Evolutionary conservation across 768 basidiomycete species (phyloP).

Genomic region (Rhizopogon sp.): DNA sequence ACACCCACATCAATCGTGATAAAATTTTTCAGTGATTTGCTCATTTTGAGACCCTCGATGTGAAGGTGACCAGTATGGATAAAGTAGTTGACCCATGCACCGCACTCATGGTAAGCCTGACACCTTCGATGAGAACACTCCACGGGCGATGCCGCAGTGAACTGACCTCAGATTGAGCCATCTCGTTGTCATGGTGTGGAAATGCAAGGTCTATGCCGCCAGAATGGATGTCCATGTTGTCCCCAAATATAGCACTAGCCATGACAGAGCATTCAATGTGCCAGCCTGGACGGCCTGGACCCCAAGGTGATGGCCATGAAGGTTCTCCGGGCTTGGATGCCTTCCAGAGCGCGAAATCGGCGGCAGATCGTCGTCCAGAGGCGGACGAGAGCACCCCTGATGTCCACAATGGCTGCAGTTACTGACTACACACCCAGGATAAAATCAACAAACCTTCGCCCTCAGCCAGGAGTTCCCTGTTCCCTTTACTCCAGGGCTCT

Average conservation of each 20-base stretch:
- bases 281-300: slow-evolving; percentile 93
- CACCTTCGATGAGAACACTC: slow-evolving; percentile 7
- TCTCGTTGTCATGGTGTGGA: slow-evolving; percentile 98
- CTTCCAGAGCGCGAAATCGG: slow-evolving; percentile 99
- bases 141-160: slow-evolving; percentile 1
- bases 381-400: slow-evolving; percentile 54
- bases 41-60: slow-evolving; percentile 99
- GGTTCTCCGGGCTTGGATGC: slow-evolving; percentile 95
- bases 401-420: not conserved
- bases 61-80: slow-evolving; percentile 97
- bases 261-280: slow-evolving; percentile 99
- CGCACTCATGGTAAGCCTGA: slow-evolving; percentile 90
- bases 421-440: not conserved
- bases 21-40: slow-evolving; percentile 98
- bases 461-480: slow-evolving; percentile 82
- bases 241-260: slow-evolving; percentile 87
- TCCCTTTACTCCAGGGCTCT: slow-evolving; percentile 94
- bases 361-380: slow-evolving; percentile 65
- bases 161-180: slow-evolving; percentile 91
- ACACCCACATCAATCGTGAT: slow-evolving; percentile 85
- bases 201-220: slow-evolving; percentile 98
- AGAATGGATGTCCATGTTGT: slow-evolving; percentile 95
- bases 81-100: slow-evolving; percentile 98
- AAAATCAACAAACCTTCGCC: slow-evolving; percentile 67
- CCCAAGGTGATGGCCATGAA: slow-evolving; percentile 96